Conservation (phyloP, 169 alveolate genomes). For the Cryptosporidium meleagridis region DNA sequence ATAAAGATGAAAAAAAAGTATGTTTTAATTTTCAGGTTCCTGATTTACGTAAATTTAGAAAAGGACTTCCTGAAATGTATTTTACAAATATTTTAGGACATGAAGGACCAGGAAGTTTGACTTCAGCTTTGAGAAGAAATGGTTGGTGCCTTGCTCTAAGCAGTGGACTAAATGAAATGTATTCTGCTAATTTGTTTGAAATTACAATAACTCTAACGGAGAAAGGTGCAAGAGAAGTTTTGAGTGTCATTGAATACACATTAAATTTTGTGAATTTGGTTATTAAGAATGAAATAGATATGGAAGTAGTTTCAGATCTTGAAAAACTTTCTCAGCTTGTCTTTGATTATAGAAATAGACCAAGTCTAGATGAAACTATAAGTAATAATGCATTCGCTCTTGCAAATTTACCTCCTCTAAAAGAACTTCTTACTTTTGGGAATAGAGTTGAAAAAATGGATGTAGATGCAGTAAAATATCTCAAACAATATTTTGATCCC, state of each 20-base stretch:
- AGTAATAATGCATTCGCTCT: not conserved
- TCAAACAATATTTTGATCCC: slow-evolving; percentile 30
- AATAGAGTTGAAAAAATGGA: slow-evolving; percentile 47
- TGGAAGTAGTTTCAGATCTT: slow-evolving; percentile 31
- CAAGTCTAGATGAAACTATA: slow-evolving; percentile 37
- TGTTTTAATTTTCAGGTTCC: slow-evolving; percentile 51
- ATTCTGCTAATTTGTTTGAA: slow-evolving; percentile 59
- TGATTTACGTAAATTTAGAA: slow-evolving; percentile 41
- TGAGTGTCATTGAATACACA: slow-evolving; percentile 41
- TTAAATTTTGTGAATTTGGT: slow-evolving; percentile 41
- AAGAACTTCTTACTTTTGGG: slow-evolving; percentile 44
- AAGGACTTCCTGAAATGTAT: slow-evolving; percentile 54
- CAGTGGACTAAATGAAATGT: slow-evolving; percentile 59
- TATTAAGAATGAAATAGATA: slow-evolving; percentile 14
- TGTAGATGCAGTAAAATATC: slow-evolving; percentile 9
- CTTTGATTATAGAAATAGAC: slow-evolving; percentile 54
- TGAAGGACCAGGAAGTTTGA: slow-evolving; percentile 58
- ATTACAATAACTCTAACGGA: slow-evolving; percentile 38
- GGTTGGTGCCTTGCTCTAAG: slow-evolving; percentile 26
- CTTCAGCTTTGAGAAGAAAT: slow-evolving; percentile 23
- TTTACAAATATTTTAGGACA: slow-evolving; percentile 46
- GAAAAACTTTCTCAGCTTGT: slow-evolving; percentile 32
- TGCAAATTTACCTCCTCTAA: slow-evolving; percentile 36
- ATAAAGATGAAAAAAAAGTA: slow-evolving; percentile 41
- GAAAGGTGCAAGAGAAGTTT: slow-evolving; percentile 34